phyloP scores from a whole-genome alignment of 2,329 filamentous ascomycete species.

The Colletotrichum sp. region DNA sequence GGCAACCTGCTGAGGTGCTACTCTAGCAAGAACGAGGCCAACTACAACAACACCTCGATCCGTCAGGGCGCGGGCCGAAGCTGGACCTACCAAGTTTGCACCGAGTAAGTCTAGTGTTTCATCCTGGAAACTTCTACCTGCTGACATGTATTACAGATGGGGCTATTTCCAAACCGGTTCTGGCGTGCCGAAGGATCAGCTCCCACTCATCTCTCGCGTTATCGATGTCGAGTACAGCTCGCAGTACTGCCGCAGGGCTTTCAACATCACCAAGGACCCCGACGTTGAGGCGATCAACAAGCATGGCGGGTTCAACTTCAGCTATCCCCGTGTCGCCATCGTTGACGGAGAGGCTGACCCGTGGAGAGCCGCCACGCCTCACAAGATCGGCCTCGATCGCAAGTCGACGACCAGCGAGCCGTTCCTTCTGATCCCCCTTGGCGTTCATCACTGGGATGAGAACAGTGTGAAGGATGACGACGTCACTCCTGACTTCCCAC shows the following conservation, averaged over 20 bases:
- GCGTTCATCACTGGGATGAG: constrained; percentile 84
- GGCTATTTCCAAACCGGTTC: constrained; percentile 80
- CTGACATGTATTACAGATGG: constrained; percentile 57
- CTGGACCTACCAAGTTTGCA: constrained; percentile 62
- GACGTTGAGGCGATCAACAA: constrained; percentile 74
- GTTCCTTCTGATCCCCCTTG: constrained; percentile 74
- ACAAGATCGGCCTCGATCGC: constrained; percentile 66
- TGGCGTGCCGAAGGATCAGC: constrained; percentile 65
- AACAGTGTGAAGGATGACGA: constrained; percentile 70
- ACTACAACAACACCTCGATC: constrained; percentile 25
- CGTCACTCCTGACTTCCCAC: constrained; percentile 62
- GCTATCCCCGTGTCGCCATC: constrained; percentile 76
- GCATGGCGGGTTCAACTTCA: constrained; percentile 75
- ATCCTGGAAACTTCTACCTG: neutral
- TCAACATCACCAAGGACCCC: constrained; percentile 70
- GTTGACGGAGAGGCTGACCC: constrained; percentile 82
- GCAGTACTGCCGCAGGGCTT: constrained; percentile 68
- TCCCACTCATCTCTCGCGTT: constrained; percentile 75
- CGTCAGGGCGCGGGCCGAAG: constrained; percentile 34
- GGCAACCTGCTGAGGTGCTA: constrained; percentile 34
- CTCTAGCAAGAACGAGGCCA: constrained; percentile 26
- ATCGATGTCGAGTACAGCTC: constrained; percentile 68
- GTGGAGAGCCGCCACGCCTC: constrained; percentile 77
- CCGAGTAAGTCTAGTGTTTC: constrained; percentile 40
- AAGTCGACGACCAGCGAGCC: constrained; percentile 69